Percentiles rank a stretch among this genome's conserved stretches.
phyloP scores from a whole-genome alignment of 805 yeast species.

The Monosporozyma siamensis region DNA sequence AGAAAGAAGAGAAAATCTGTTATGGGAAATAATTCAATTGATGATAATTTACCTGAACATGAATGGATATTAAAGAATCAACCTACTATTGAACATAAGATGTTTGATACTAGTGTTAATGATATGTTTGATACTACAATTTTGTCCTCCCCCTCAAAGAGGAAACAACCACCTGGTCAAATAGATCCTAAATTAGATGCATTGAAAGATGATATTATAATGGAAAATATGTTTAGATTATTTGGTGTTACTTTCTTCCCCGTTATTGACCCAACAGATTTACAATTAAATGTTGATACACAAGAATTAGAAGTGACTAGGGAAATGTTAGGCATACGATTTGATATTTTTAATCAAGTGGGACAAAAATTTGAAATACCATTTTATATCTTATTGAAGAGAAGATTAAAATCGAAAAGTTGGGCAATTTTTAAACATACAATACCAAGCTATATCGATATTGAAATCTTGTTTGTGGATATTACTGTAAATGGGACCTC shows the following conservation, averaged over 20 bases:
- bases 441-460: constrained; percentile 26
- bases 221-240: constrained; percentile 32
- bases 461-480: constrained; percentile 12
- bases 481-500: constrained; percentile 10
- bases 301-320: constrained; percentile 10
- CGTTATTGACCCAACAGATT: constrained; percentile 30
- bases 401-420: constrained; percentile 15
- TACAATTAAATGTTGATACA: constrained; percentile 10
- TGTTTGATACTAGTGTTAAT: constrained; percentile 21
- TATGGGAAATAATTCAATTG: neutral
- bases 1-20: neutral
- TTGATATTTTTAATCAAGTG: constrained; percentile 31
- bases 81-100: constrained; percentile 15
- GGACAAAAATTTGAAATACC: constrained; percentile 28
- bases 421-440: constrained; percentile 34
- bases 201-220: constrained; percentile 13
- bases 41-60: constrained; percentile 11
- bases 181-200: neutral
- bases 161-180: constrained; percentile 8
- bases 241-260: constrained; percentile 36
- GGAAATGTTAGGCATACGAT: constrained; percentile 31
- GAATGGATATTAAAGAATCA: constrained; percentile 18
- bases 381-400: constrained; percentile 30
- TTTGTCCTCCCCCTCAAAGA: constrained; percentile 25
- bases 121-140: constrained; percentile 18